These are phyloP conservation scores for Neonectria magnoliae DNA, from an alignment of 2,329 filamentous ascomycete species.

Conservation along the genomic window DNA sequence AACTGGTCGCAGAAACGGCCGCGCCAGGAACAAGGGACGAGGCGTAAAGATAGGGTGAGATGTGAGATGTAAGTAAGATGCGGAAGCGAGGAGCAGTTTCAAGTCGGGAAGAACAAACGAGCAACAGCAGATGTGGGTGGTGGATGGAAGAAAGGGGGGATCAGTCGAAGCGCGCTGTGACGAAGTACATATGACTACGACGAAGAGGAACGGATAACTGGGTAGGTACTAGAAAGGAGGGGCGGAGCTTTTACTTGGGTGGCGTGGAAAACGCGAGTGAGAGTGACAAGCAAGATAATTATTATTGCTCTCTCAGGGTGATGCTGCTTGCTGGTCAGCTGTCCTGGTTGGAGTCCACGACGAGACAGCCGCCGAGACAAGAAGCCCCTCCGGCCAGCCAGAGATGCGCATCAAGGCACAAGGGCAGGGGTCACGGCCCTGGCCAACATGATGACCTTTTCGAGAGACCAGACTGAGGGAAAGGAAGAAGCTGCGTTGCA, in stretches of 20 bases:
- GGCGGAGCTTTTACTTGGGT: background rate
- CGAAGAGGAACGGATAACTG: background rate
- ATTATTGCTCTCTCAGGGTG: too few species aligned
- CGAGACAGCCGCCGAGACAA: background rate
- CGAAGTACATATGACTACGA: background rate
- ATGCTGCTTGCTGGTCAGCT: background rate
- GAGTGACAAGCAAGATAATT: too few species aligned
- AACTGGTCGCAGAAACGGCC: constrained; percentile 46
- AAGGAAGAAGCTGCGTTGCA: background rate
- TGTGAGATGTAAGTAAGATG: constrained; percentile 9
- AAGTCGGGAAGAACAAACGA: constrained; percentile 4
- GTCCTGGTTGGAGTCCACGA: background rate
- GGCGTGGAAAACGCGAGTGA: background rate
- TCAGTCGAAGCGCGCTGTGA: background rate
- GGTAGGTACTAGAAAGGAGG: background rate
- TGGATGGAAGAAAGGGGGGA: constrained; percentile 8
- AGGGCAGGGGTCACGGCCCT: background rate
- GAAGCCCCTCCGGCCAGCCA: constrained; percentile 3
- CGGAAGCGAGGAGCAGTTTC: constrained; percentile 10
- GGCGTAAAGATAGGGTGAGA: constrained; percentile 17
- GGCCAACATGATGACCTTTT: background rate
- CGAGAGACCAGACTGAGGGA: background rate
- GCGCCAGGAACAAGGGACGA: constrained; percentile 36
- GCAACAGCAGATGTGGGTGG: constrained; percentile 14
- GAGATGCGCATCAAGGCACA: background rate